Evolutionary conservation across 2,329 filamentous ascomycete genomes (phyloP).

Genomic region (Neoascochyta sp.): DNA sequence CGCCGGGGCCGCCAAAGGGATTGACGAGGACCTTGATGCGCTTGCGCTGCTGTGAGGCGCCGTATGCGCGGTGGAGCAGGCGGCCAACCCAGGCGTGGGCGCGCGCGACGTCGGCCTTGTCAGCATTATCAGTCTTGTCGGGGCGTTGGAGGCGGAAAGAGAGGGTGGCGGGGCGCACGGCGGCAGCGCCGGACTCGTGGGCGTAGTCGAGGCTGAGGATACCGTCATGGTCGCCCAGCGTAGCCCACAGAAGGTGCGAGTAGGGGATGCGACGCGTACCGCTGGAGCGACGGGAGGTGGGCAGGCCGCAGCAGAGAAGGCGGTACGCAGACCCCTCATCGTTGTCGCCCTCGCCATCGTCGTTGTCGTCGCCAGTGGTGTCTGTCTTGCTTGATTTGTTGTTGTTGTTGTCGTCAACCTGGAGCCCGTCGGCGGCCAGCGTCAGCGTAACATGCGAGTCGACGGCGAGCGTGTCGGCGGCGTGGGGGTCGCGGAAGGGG

Average conservation of each 20-base stretch:
- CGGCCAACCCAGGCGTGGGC: slow-evolving; percentile 59
- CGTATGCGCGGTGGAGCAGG: slow-evolving; percentile 70
- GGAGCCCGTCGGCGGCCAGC: slow-evolving; percentile 58
- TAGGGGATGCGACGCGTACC: slow-evolving; percentile 63
- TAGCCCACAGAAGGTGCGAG: slow-evolving; percentile 81
- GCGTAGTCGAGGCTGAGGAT: slow-evolving; percentile 72
- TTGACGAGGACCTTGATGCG: slow-evolving; percentile 87
- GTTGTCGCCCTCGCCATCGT: slow-evolving; percentile 47
- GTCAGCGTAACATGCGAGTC: slow-evolving; percentile 59
- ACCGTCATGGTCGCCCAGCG: slow-evolving; percentile 54
- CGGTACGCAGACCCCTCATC: too few species aligned
- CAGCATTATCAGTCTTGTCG: too few species aligned
- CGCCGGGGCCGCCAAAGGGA: slow-evolving; percentile 81
- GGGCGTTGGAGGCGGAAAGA: slow-evolving; percentile 60
- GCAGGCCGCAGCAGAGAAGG: slow-evolving; percentile 58
- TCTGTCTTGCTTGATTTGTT: too few species aligned
- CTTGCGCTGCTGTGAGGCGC: slow-evolving; percentile 62
- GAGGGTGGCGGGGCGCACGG: slow-evolving; percentile 59
- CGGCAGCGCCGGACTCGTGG: slow-evolving; percentile 51
- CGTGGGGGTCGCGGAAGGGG: slow-evolving; percentile 30
- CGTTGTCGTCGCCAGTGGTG: slow-evolving; percentile 51
- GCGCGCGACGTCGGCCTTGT: slow-evolving; percentile 49
- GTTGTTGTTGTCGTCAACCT: too few species aligned
- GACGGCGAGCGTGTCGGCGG: slow-evolving; percentile 48
- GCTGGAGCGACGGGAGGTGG: slow-evolving; percentile 47